These are phyloP conservation scores for Priceomyces fermenticarens DNA, from an alignment of 805 yeast species.

Conservation along the genomic window DNA sequence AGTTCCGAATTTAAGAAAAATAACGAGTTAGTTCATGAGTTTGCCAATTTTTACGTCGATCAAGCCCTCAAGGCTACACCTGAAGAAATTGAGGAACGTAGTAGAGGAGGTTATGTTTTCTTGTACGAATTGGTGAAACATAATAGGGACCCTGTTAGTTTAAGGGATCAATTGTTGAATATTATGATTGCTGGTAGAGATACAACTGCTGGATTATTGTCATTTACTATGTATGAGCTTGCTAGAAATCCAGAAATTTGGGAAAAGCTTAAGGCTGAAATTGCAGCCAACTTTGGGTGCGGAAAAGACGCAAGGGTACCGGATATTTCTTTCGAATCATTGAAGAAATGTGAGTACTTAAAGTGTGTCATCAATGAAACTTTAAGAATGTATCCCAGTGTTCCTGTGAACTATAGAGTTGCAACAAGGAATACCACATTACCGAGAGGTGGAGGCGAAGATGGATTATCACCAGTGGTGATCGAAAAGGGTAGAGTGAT, in stretches of 20 bases:
- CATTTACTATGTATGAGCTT: slow-evolving; percentile 32
- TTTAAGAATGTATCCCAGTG: slow-evolving; percentile 37
- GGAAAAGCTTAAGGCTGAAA: slow-evolving; percentile 28
- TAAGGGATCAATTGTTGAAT: slow-evolving; percentile 38
- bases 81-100: slow-evolving; percentile 23
- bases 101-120: slow-evolving; percentile 30
- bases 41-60: slow-evolving; percentile 26
- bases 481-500: slow-evolving; percentile 44
- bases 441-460: slow-evolving; percentile 49
- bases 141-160: slow-evolving; percentile 31
- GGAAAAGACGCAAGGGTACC: slow-evolving; percentile 27
- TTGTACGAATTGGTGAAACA: slow-evolving; percentile 38
- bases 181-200: slow-evolving; percentile 43
- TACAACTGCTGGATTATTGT: slow-evolving; percentile 39
- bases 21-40: slow-evolving; percentile 24
- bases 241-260: slow-evolving; percentile 31
- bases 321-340: slow-evolving; percentile 34
- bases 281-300: slow-evolving; percentile 27
- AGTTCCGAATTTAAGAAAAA: slow-evolving; percentile 17
- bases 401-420: slow-evolving; percentile 47
- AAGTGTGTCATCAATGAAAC: slow-evolving; percentile 34
- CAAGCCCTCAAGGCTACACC: slow-evolving; percentile 25
- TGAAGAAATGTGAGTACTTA: slow-evolving; percentile 38
- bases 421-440: slow-evolving; percentile 45
- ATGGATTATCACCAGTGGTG: slow-evolving; percentile 36